Percentiles rank a stretch among this genome's conserved stretches.
Evolutionary conservation across 2,329 filamentous ascomycete genomes (phyloP).

Genomic region (Stemphylium lycopersici): DNA sequence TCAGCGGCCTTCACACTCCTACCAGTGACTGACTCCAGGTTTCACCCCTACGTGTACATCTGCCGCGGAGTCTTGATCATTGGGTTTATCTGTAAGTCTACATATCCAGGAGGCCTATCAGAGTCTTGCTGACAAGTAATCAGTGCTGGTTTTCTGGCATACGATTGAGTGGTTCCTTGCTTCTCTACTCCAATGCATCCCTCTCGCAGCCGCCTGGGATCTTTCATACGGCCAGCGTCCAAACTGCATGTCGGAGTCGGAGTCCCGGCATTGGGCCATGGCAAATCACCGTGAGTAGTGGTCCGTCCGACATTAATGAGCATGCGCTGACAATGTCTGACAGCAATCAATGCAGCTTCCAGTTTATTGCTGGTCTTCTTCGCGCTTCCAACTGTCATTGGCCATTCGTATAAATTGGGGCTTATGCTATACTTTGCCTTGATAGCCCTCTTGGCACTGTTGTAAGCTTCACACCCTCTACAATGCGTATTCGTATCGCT

Average conservation of each 20-base stretch:
- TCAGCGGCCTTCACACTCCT: slow-evolving; percentile 56
- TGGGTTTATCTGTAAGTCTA: slow-evolving; percentile 49
- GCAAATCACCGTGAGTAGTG: slow-evolving; percentile 49
- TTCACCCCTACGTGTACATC: slow-evolving; percentile 44
- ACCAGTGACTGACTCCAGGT: slow-evolving; percentile 44
- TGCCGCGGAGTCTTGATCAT: slow-evolving; percentile 35
- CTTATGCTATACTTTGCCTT: slow-evolving; percentile 32
- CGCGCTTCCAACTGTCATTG: not conserved
- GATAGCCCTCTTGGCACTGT: slow-evolving; percentile 46
- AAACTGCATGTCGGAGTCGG: slow-evolving; percentile 41
- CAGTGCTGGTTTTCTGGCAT: slow-evolving; percentile 38
- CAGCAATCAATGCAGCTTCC: slow-evolving; percentile 26
- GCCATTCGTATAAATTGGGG: slow-evolving; percentile 1
- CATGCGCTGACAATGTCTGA: not conserved
- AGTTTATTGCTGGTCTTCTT: slow-evolving; percentile 41
- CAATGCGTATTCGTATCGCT: slow-evolving; percentile 39
- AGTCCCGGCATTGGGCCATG: slow-evolving; percentile 53
- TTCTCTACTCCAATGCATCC: slow-evolving; percentile 55
- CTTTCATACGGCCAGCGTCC: not conserved
- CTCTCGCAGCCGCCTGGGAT: slow-evolving; percentile 55
- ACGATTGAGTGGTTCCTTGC: slow-evolving; percentile 52
- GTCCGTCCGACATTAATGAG: not conserved
- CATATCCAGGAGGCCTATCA: too few species aligned
- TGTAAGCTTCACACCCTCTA: slow-evolving; percentile 46
- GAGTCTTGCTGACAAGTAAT: slow-evolving; percentile 5